These are phyloP conservation scores for Silene conica DNA, from an alignment of 148 eudicot genomes.

Conservation along the genomic window DNA sequence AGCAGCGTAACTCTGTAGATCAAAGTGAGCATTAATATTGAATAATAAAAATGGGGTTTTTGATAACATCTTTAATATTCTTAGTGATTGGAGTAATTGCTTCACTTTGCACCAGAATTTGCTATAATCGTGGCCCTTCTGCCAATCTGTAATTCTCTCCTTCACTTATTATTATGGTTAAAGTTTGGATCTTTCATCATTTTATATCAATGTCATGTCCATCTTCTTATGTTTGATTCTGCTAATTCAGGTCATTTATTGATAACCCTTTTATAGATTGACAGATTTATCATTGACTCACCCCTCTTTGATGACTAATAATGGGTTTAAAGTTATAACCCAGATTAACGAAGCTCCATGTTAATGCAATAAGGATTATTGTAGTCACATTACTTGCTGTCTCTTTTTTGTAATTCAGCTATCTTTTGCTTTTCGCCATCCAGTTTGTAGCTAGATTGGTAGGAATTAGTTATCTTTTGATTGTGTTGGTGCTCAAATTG, in stretches of 20 bases:
- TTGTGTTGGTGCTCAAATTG: too few species aligned
- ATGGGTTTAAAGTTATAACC: too few species aligned
- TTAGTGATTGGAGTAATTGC: conserved; percentile 69
- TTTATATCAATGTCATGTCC: background rate
- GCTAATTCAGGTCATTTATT: too few species aligned
- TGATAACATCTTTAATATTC: conserved; percentile 74
- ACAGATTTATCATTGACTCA: background rate
- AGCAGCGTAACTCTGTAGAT: background rate
- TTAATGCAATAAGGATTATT: background rate
- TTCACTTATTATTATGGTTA: background rate
- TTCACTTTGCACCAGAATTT: conserved; percentile 63
- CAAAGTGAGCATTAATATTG: background rate
- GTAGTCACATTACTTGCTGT: background rate
- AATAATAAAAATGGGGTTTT: conserved; percentile 56
- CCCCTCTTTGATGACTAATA: background rate
- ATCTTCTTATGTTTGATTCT: background rate
- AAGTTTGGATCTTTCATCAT: conserved; percentile 22
- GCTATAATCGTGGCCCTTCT: conserved; percentile 91
- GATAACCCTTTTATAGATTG: too few species aligned
- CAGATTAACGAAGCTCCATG: background rate
- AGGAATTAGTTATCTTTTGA: background rate
- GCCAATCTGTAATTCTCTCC: conserved; percentile 58
- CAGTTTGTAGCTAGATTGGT: too few species aligned
- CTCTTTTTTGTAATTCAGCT: background rate
- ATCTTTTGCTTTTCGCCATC: background rate